phyloP scores from a whole-genome alignment of 768 basidiomycete genomes.

The Kwoniella bestiolae region DNA sequence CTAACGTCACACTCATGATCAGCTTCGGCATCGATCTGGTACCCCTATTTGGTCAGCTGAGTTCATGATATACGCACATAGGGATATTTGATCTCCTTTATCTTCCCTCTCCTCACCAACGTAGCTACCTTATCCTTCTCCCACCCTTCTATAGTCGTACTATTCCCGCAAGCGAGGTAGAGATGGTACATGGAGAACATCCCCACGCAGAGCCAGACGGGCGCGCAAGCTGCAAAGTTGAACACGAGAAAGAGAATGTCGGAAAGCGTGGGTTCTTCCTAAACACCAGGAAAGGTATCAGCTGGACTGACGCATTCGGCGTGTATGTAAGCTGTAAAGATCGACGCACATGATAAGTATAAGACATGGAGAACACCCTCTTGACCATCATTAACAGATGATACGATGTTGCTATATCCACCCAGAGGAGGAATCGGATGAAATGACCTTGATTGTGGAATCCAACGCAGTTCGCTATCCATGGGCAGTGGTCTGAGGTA shows the following conservation, averaged over 20 bases:
- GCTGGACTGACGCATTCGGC: background rate
- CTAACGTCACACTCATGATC: constrained; percentile 60
- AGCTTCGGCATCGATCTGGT: background rate
- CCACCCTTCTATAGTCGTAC: constrained; percentile 96
- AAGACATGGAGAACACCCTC: constrained; percentile 18
- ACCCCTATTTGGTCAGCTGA: background rate
- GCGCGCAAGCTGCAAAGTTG: constrained; percentile 82
- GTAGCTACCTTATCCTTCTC: constrained; percentile 94
- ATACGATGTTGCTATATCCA: constrained; percentile 84
- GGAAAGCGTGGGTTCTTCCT: constrained; percentile 71
- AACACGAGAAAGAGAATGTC: constrained; percentile 85
- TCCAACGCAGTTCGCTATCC: constrained; percentile 67
- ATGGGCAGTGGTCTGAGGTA: constrained; percentile 53
- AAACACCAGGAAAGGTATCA: background rate
- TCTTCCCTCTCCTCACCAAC: constrained; percentile 80
- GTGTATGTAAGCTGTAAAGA: background rate
- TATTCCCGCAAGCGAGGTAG: constrained; percentile 73
- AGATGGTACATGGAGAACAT: constrained; percentile 92
- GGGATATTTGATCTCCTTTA: constrained; percentile 89
- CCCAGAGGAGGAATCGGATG: constrained; percentile 87
- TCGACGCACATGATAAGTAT: constrained; percentile 14
- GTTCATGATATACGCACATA: constrained; percentile 66
- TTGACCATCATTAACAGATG: constrained; percentile 60
- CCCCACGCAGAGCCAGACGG: constrained; percentile 84
- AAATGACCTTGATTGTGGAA: constrained; percentile 79